Percentiles rank a stretch among this genome's conserved stretches.
These are phyloP conservation scores for Russula lepida DNA, from an alignment of 768 basidiomycete species.

Conservation along the genomic window DNA sequence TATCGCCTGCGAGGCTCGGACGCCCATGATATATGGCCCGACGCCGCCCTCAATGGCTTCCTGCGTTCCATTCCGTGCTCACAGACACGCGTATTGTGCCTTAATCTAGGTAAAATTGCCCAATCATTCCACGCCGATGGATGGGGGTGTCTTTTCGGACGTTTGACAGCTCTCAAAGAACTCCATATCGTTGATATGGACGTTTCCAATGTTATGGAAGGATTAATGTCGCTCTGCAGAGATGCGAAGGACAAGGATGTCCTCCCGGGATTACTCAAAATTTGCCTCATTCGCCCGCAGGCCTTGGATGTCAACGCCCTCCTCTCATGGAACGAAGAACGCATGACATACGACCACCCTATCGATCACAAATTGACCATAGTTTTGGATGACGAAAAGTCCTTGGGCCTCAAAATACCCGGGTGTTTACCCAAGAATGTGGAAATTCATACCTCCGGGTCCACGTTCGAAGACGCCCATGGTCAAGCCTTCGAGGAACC, in stretches of 20 bases:
- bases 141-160: constrained; percentile 14
- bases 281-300: constrained; percentile 13
- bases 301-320: constrained; percentile 9
- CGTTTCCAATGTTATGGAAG: constrained; percentile 7
- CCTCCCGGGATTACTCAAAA: not conserved
- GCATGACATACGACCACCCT: not conserved
- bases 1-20: constrained; percentile 13
- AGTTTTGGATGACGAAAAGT: not conserved
- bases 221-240: not conserved
- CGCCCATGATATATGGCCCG: constrained; percentile 10
- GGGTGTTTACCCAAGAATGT: constrained; percentile 7
- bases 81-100: constrained; percentile 12
- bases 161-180: constrained; percentile 9
- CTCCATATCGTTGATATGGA: constrained; percentile 12
- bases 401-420: not conserved
- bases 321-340: constrained; percentile 6
- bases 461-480: not conserved
- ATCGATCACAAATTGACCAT: constrained; percentile 3
- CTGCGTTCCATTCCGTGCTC: constrained; percentile 13
- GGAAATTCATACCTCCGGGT: not conserved
- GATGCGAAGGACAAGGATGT: not conserved
- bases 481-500: constrained; percentile 16
- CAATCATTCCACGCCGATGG: constrained; percentile 10
- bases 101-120: constrained; percentile 5
- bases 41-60: constrained; percentile 14